Percentiles rank a stretch among this genome's conserved stretches.
Evolutionary conservation across 2,329 filamentous ascomycete species (phyloP).

Genomic region (Waltergamsia citrina): DNA sequence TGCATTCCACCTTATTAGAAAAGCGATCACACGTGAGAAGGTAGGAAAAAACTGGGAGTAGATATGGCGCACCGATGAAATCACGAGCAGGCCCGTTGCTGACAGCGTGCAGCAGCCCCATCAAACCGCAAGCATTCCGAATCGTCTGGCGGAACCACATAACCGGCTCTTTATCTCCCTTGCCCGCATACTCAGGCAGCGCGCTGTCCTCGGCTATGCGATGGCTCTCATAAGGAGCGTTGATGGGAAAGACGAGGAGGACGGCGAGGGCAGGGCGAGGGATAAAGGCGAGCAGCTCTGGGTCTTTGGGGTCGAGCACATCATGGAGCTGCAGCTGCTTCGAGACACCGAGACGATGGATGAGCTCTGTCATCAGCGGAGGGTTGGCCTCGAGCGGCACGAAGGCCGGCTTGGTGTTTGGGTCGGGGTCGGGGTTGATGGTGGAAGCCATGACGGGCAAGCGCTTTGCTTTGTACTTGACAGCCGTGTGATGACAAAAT

Average conservation of each 20-base stretch:
- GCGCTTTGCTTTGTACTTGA: background rate
- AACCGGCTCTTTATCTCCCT: constrained; percentile 63
- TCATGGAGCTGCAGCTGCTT: constrained; percentile 72
- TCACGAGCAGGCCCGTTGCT: constrained; percentile 63
- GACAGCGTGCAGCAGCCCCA: constrained; percentile 76
- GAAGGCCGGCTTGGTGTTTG: constrained; percentile 33
- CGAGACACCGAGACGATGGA: constrained; percentile 79
- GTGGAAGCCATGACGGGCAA: background rate
- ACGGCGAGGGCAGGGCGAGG: constrained; percentile 83
- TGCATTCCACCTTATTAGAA: constrained; percentile 12
- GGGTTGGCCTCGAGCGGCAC: constrained; percentile 68
- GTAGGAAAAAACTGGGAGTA: background rate
- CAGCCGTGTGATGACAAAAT: too few species aligned
- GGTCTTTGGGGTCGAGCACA: constrained; percentile 83
- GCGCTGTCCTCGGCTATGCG: constrained; percentile 64
- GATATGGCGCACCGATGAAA: constrained; percentile 40
- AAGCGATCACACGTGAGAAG: background rate
- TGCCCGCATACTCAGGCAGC: constrained; percentile 53
- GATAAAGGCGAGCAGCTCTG: constrained; percentile 74
- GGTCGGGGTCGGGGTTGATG: constrained; percentile 23
- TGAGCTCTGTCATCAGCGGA: constrained; percentile 74
- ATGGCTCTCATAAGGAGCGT: constrained; percentile 66
- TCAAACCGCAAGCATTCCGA: constrained; percentile 83
- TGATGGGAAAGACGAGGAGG: constrained; percentile 86
- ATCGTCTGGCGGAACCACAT: constrained; percentile 96